phyloP scores from a whole-genome alignment of 345 rosid species.

The Linum tenue region DNA sequence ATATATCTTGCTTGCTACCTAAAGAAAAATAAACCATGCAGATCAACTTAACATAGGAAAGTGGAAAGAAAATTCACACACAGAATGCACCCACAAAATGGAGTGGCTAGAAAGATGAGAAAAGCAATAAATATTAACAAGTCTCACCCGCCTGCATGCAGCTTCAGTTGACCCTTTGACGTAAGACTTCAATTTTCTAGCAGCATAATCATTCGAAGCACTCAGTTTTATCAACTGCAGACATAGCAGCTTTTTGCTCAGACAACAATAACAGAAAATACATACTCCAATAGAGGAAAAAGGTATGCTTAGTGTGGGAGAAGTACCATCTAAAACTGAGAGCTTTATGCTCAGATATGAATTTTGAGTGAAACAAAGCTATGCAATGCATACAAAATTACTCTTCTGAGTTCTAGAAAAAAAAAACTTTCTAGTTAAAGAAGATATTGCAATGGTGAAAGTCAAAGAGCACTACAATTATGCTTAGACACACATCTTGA shows the following conservation, averaged over 20 bases:
- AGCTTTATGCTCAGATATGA: too few species aligned
- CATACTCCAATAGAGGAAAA: background rate
- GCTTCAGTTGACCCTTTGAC: slow-evolving; percentile 64
- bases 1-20: slow-evolving; percentile 51
- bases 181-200: slow-evolving; percentile 42
- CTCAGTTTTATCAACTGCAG: slow-evolving; percentile 46
- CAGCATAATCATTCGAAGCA: slow-evolving; percentile 32
- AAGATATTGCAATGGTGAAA: too few species aligned
- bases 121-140: slow-evolving; percentile 11
- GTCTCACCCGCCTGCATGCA: slow-evolving; percentile 61
- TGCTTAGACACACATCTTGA: too few species aligned
- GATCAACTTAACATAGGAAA: background rate
- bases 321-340: too few species aligned
- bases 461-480: too few species aligned
- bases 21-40: slow-evolving; percentile 13
- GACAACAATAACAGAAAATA: slow-evolving; percentile 9
- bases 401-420: background rate
- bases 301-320: too few species aligned
- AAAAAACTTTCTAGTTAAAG: too few species aligned
- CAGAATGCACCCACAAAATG: background rate
- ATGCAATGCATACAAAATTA: too few species aligned
- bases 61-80: background rate
- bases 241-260: slow-evolving; percentile 11
- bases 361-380: too few species aligned
- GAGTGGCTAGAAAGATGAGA: background rate